Evolutionary conservation across 805 yeast genomes (phyloP), one percentile per base, ranked within the genome.

Genomic region (Wickerhamiella azyma): DNA sequence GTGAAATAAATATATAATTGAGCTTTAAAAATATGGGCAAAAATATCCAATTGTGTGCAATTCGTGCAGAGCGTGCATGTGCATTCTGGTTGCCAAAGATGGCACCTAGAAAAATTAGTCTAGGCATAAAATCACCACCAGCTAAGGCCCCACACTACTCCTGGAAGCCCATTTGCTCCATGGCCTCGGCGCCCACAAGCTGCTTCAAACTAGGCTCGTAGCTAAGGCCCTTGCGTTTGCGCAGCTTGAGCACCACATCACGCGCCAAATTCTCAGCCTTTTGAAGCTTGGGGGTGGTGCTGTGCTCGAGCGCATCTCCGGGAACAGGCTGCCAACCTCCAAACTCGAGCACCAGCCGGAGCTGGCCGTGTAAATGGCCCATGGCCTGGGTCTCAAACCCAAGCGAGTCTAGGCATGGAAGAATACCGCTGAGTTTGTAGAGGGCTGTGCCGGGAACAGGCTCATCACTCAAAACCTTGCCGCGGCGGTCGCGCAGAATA

Each of bases 371-470:
- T 0, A 94, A 77, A 10, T 78, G 73, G 10, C 85, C 61, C 51
- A 95, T 64, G 28, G 92, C 64, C 59, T 92, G 98, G 0, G 94
- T 77, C 57, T 85, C 96, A 40, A 92, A 69, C 0, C 97, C 98
- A 45, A 81, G 67, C 1, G 96, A 81, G 52, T 92, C 98, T 40
- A 92, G 82, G 1, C 84, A 92, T 0, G 98, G 98, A 0, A 92
- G 65, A 26, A 61, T 63, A 0, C 88, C 95, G 35, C 64, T 64
- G 0, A 85, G 65, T 48, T 66, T 70, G 54, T 69, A 75, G 9
- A 89, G 62, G 10, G 75, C 81, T 0, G 97, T 79, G 0, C 85
- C 96, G 0, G 77, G 77, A 18, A 89, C 74, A 2, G 85, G 77
- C 0, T 49, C 50, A 30, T 70, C 57, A 5, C 66, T 50, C 0